phyloP scores from a whole-genome alignment of 2,329 filamentous ascomycete species.

The Cyphellophora europaea region DNA sequence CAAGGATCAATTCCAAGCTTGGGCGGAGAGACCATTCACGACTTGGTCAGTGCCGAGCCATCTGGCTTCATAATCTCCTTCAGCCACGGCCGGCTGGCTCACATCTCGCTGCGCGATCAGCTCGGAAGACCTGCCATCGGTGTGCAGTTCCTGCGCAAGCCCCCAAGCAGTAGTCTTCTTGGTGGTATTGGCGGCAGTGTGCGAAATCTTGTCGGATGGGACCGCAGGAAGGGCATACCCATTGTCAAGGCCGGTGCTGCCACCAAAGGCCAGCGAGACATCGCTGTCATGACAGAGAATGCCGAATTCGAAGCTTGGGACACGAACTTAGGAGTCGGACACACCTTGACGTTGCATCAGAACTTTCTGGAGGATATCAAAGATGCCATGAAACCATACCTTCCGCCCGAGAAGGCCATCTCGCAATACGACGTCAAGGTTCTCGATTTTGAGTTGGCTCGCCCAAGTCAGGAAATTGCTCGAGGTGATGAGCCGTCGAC shows the following conservation, averaged over 20 bases:
- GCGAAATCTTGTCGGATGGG: slow-evolving; percentile 62
- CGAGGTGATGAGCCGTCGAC: slow-evolving; percentile 32
- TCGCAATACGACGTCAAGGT: slow-evolving; percentile 49
- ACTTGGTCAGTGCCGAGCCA: slow-evolving; percentile 74
- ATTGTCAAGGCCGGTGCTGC: slow-evolving; percentile 63
- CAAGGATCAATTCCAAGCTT: slow-evolving; percentile 66
- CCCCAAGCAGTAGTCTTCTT: slow-evolving; percentile 40
- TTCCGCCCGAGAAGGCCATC: slow-evolving; percentile 40
- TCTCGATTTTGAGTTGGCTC: slow-evolving; percentile 54
- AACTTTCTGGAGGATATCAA: slow-evolving; percentile 60
- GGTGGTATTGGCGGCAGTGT: slow-evolving; percentile 73
- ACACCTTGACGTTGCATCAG: slow-evolving; percentile 62
- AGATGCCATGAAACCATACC: slow-evolving; percentile 39
- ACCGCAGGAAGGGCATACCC: slow-evolving; percentile 66
- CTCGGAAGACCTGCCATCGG: slow-evolving; percentile 77
- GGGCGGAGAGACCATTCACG: slow-evolving; percentile 66
- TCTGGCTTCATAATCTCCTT: slow-evolving; percentile 79
- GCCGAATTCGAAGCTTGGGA: slow-evolving; percentile 80
- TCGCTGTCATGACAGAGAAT: slow-evolving; percentile 68
- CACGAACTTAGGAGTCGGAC: slow-evolving; percentile 77
- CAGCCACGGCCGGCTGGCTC: slow-evolving; percentile 76
- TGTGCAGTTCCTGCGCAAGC: slow-evolving; percentile 63
- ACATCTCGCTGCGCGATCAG: slow-evolving; percentile 74
- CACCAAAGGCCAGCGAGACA: slow-evolving; percentile 73
- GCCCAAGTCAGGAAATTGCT: slow-evolving; percentile 13